Evolutionary conservation across 371 early-diverging fungal species (phyloP), one percentile per base, ranked within the genome.

Genomic region (Batkoa obscura): DNA sequence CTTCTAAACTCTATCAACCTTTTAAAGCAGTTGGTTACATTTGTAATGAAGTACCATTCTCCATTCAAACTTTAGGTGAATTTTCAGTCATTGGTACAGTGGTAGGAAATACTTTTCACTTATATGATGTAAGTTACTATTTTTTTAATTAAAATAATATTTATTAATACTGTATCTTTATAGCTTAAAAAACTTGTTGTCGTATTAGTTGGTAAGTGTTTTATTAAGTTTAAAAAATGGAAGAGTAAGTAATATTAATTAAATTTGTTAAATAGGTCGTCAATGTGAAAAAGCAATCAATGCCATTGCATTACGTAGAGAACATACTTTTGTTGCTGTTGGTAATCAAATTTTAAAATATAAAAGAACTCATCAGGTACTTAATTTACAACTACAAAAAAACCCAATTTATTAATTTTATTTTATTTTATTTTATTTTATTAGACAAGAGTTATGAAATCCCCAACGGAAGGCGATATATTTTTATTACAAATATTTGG

Each of bases 11-110:
- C 50, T 90, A 79, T 62, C 78, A 78, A 48, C 89, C 90, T 38
- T 91, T 86, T 68, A 72, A 91, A 59, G 88, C 91, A 2, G 72
- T 94, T 37, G 93, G 95, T 38, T 86, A 88, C 67, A 78, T 92
- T 35, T 81, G 88, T 58, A 79, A 80, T 58, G 81, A 84, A 48
- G 63, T 82, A 30, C 83, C 90, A 12, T 77, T 88, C 65, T 69
- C 74, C 31, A 68, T 94, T 50, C 88, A 90, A 69, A 72, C 76
- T 46, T 71, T 78, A 45, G 94, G 95, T 0, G 71, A 81, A 43
- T 72, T 76, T 10, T 78, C 77, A 51, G 88, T 87, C 59, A 62
- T 91, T 45, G 89, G 91, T 2, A 80, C 89, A 9, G 76, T 81
- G 34, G 80, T 93, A 38, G 94, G 90, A 5, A 69, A 74, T 50